These are phyloP conservation scores for Diophrys appendiculata DNA, from an alignment of 73 alveolate genomes.

Conservation along the genomic window DNA sequence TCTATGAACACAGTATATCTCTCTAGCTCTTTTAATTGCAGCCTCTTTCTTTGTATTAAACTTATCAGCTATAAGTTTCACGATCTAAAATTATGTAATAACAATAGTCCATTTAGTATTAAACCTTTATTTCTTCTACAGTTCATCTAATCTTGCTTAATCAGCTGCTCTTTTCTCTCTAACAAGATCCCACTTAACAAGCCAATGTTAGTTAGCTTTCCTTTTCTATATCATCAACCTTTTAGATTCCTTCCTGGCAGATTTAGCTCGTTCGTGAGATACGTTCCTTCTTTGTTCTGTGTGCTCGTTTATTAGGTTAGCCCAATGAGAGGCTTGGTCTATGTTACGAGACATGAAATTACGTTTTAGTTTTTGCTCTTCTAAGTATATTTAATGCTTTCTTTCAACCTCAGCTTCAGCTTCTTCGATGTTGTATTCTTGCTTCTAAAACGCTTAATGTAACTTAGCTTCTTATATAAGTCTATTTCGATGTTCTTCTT, in stretches of 20 bases:
- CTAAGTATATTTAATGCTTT: not conserved
- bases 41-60: not conserved
- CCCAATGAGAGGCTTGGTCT: not conserved
- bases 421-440: not conserved
- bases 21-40: not conserved
- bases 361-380: not conserved
- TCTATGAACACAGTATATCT: not conserved
- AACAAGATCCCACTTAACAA: not conserved
- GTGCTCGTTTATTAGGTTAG: not conserved
- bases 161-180: not conserved
- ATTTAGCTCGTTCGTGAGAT: not conserved
- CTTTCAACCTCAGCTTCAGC: not conserved
- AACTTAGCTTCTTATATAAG: not conserved
- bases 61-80: not conserved
- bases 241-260: not conserved
- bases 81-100: not conserved
- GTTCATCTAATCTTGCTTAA: not conserved
- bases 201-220: not conserved
- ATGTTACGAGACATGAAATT: not conserved
- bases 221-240: not conserved
- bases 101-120: not conserved
- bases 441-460: not conserved
- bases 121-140: too few relatives aligned
- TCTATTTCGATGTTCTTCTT: not conserved
- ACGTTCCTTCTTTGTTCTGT: not conserved